Conservation (phyloP, 2,329 filamentous ascomycete species). For the Calonectria naviculata region DNA sequence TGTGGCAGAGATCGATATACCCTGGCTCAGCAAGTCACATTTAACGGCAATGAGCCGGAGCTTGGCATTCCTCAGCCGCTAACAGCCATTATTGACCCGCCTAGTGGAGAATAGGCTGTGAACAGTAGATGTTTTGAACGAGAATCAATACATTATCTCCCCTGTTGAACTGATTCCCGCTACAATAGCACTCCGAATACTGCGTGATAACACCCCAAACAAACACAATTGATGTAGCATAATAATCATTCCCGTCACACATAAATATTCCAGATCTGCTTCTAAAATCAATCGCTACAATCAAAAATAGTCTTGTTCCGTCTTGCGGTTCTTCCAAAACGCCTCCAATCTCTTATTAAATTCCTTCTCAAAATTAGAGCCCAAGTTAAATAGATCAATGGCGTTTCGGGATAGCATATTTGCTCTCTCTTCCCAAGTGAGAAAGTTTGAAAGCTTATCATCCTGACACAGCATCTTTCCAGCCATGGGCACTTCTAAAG, state of each 20-base stretch:
- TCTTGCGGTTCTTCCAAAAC: background rate
- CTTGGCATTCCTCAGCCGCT: background rate
- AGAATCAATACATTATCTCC: background rate
- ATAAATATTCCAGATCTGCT: too few species aligned
- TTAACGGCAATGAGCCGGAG: background rate
- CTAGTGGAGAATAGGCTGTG: background rate
- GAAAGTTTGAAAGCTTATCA: background rate
- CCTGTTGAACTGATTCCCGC: too few species aligned
- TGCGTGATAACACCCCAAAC: too few species aligned
- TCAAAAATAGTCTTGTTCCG: background rate
- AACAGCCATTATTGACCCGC: background rate
- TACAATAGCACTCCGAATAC: too few species aligned
- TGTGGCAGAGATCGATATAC: background rate
- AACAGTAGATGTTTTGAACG: background rate
- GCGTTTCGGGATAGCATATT: background rate
- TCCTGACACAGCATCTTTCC: background rate
- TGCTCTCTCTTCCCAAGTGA: background rate
- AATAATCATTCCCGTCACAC: background rate
- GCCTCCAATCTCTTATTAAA: background rate
- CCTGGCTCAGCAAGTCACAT: background rate
- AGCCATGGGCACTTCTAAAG: background rate
- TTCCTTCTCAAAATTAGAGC: background rate
- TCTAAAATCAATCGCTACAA: background rate
- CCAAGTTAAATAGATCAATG: background rate
- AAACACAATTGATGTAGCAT: too few species aligned